These are phyloP conservation scores for Hanseniaspora thailandica DNA, from an alignment of 805 yeast species.

Conservation along the genomic window DNA sequence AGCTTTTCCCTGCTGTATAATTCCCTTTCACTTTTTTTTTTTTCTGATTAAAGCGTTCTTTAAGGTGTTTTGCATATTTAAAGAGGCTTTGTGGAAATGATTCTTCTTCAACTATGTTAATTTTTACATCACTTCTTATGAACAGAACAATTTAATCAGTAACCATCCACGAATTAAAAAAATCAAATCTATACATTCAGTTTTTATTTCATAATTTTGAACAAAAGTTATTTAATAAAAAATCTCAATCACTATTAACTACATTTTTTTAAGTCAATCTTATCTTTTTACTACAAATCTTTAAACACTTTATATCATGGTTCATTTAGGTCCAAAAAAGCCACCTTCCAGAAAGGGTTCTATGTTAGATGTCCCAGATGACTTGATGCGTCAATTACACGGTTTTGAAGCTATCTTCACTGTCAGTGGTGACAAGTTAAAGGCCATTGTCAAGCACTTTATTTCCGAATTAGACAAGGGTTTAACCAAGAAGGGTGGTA, in stretches of 20 bases:
- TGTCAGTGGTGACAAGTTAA: slow-evolving; percentile 48
- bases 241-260: background rate
- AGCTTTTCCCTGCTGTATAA: background rate
- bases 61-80: no score
- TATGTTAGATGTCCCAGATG: slow-evolving; percentile 55
- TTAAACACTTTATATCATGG: slow-evolving; percentile 37
- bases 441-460: slow-evolving; percentile 62
- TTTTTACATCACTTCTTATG: no score
- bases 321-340: slow-evolving; percentile 70
- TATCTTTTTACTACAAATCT: background rate
- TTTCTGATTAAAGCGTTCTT: no score
- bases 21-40: background rate
- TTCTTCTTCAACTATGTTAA: no score
- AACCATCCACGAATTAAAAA: no score
- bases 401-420: slow-evolving; percentile 51
- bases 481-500: slow-evolving; percentile 60
- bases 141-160: no score
- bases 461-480: slow-evolving; percentile 73
- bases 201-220: background rate
- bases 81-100: no score
- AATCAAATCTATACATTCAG: no score
- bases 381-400: slow-evolving; percentile 45
- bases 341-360: slow-evolving; percentile 71
- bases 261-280: no score
- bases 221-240: background rate